Conservation (phyloP, 2,329 filamentous ascomycete species). For the Monascus ruber region DNA sequence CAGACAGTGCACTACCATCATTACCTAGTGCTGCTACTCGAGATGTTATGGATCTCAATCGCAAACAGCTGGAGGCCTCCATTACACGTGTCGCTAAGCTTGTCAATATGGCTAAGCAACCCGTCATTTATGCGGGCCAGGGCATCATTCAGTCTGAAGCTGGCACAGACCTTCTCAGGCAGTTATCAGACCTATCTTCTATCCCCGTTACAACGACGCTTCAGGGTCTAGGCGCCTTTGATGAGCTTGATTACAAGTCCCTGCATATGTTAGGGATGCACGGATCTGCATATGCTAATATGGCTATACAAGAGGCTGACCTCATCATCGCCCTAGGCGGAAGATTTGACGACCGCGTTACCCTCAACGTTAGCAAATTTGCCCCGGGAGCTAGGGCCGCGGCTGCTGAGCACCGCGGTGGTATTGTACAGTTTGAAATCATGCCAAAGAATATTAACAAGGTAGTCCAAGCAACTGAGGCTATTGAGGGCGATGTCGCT, state of each 20-base stretch:
- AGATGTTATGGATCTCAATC: constrained; percentile 61
- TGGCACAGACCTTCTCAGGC: constrained; percentile 66
- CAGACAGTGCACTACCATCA: constrained; percentile 59
- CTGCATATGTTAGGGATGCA: constrained; percentile 99
- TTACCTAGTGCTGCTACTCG: constrained; percentile 78
- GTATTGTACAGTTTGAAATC: constrained; percentile 95
- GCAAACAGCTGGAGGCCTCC: constrained; percentile 60
- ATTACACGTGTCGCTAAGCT: constrained; percentile 69
- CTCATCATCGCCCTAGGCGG: constrained; percentile 88
- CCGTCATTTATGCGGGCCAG: constrained; percentile 88
- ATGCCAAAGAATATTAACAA: constrained; percentile 99
- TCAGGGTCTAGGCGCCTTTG: constrained; percentile 81
- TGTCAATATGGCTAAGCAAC: constrained; percentile 83
- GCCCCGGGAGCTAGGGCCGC: constrained; percentile 79
- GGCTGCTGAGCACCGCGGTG: constrained; percentile 72
- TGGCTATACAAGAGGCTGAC: constrained; percentile 95
- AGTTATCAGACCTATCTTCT: constrained; percentile 77
- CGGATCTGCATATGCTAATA: constrained; percentile 91
- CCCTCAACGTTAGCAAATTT: constrained; percentile 68
- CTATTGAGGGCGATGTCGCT: constrained; percentile 84
- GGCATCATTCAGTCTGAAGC: constrained; percentile 72
- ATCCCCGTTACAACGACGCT: constrained; percentile 95
- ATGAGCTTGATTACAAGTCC: constrained; percentile 87
- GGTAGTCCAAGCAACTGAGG: constrained; percentile 91
- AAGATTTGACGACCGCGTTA: constrained; percentile 95